These are phyloP conservation scores for Stephanodiscus triporus DNA, from an alignment of 108 stramenopile species.

Conservation along the genomic window DNA sequence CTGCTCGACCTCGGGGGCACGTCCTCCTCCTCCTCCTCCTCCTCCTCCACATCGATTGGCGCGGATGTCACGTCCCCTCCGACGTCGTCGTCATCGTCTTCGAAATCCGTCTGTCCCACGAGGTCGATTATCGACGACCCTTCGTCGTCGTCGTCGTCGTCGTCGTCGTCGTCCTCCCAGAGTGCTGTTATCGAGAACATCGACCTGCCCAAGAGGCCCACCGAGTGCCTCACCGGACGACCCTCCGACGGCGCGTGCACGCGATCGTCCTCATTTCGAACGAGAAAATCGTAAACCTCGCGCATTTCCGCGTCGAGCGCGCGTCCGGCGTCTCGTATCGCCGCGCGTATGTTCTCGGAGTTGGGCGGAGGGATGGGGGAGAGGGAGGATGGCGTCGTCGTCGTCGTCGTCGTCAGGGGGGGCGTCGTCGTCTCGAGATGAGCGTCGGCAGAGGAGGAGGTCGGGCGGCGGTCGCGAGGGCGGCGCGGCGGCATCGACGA, in stretches of 20 bases:
- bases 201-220: neutral
- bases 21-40: conserved; percentile 8
- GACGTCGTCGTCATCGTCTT: conserved; percentile 2
- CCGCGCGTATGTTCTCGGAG: conserved; percentile 5
- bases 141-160: conserved; percentile 3
- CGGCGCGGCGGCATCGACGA: neutral
- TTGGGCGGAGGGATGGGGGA: conserved; percentile 8
- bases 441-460: no score
- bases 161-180: conserved; percentile 21
- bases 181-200: neutral
- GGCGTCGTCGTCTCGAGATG: neutral
- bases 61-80: neutral
- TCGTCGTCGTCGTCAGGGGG: neutral
- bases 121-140: neutral
- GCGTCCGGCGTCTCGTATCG: no score
- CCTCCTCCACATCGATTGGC: neutral
- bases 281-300: conserved; percentile 3
- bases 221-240: neutral
- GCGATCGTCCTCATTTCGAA: neutral
- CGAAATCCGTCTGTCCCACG: neutral
- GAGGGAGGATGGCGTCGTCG: no score
- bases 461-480: neutral
- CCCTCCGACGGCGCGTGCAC: no score
- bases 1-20: neutral
- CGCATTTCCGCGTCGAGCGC: conserved; percentile 2